Evolutionary conservation across 192 early-diverging fungal species (phyloP), one percentile per base, ranked within the genome.

Genomic region (Diversispora epigaea): DNA sequence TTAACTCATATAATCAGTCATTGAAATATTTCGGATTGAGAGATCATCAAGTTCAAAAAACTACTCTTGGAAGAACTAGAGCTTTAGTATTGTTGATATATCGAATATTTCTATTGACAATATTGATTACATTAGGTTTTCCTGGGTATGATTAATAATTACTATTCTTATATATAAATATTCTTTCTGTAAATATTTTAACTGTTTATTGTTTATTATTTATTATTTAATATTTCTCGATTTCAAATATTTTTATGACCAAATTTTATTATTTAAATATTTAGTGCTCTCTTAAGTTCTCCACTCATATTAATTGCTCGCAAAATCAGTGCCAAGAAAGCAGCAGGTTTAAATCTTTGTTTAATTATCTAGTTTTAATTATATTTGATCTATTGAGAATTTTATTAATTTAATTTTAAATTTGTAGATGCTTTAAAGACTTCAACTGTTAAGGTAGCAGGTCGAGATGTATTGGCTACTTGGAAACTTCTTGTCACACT

Each of bases 11-110:
- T 85, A 96, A 98, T 83, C 87, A 89, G 76, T 84, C 93, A 77
- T 84, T 99, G 58, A 89, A 89, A 57, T 93, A 93, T 83, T 95
- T 96, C 78, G 97, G 97, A 15, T 87, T 99, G 67, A 88, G 88
- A 32, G 97, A 99, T 76, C 97, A 99, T 84, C 96, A 99, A 83
- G 98, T 98, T 40, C 85, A 93, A 49, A 91, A 88, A 40, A 96
- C 91, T 72, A 84, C 79, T 0, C 80, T 96, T 25, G 87, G 89
- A 15, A 84, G 90, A 40, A 65, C 81, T 14, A 79, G 84, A 19
- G 91, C 92, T 6, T 76, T 95, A 41, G 82, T 78, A 9, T 80
- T 93, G 60, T 82, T 98, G 73, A 60, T 90, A 10, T 85, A 86
- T 71, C 88, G 97, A 7, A 73, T 93, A 0, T 49, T 89, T 5